Evolutionary conservation across 208 protist species (phyloP).

Genomic region (Porcisia hertigi): DNA sequence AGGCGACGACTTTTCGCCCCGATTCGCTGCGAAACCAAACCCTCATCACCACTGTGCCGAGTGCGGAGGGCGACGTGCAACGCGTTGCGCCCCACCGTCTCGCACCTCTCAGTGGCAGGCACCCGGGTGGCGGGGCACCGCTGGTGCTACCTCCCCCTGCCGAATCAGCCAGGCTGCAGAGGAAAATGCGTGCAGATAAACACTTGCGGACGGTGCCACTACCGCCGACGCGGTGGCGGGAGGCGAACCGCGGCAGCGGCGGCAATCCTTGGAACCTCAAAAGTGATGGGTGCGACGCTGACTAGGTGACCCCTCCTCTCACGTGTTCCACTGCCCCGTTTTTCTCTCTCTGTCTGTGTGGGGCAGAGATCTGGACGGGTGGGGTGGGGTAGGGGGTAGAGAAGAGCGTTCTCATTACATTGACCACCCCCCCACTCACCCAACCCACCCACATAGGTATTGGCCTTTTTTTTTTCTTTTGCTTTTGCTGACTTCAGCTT

Average conservation of each 20-base stretch:
- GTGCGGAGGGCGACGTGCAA: slow-evolving; percentile 32
- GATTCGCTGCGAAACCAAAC: slow-evolving; percentile 28
- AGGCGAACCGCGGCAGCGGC: slow-evolving; percentile 4
- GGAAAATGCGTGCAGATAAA: slow-evolving; percentile 22
- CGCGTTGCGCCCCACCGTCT: slow-evolving; percentile 6
- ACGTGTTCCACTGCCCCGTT: not conserved
- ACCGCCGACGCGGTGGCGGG: slow-evolving; percentile 17
- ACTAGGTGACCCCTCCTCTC: not conserved
- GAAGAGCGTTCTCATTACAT: too few relatives aligned
- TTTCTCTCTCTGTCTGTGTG: not conserved
- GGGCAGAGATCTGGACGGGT: too few relatives aligned
- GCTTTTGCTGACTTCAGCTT: too few relatives aligned
- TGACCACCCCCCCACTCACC: too few relatives aligned
- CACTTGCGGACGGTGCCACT: slow-evolving; percentile 10
- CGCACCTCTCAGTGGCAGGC: not conserved
- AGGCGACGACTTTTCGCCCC: slow-evolving; percentile 11
- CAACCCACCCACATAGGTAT: too few relatives aligned
- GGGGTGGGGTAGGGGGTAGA: too few relatives aligned
- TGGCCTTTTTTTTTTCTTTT: too few relatives aligned
- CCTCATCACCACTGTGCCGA: slow-evolving; percentile 10
- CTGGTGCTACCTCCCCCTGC: slow-evolving; percentile 16
- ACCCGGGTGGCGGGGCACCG: slow-evolving; percentile 6
- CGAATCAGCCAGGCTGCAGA: slow-evolving; percentile 21
- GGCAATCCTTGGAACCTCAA: slow-evolving; percentile 16
- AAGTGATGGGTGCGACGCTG: not conserved